A percentile compares a stretch with the other conserved stretches of the same genome.
These are phyloP conservation scores for Fusarium oxysporum DNA, from an alignment of 2,329 filamentous ascomycete species.

Conservation along the genomic window DNA sequence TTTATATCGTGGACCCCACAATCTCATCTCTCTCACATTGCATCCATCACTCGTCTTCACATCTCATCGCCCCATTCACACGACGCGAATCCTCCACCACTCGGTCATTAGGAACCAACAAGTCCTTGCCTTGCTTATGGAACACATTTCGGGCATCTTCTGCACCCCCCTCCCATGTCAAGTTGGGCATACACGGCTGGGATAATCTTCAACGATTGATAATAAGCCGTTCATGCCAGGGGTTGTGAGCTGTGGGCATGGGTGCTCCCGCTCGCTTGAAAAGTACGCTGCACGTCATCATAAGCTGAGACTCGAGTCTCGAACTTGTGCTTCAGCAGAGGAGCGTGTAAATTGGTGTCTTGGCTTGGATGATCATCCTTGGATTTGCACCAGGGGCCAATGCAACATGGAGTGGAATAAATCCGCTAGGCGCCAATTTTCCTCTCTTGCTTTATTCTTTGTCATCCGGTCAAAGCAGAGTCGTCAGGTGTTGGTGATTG, in stretches of 20 bases:
- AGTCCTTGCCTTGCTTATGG: conserved; percentile 5
- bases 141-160: conserved; percentile 9
- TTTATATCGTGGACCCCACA: conserved; percentile 30
- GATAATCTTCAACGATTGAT: conserved; percentile 1
- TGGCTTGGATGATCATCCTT: conserved; percentile 6
- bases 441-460: neutral
- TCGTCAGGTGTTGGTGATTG: conserved; percentile 32
- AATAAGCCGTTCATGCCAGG: conserved; percentile 26
- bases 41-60: conserved; percentile 27
- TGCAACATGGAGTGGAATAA: conserved; percentile 11
- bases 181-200: conserved; percentile 4
- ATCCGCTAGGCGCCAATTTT: conserved; percentile 5
- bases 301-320: conserved; percentile 42
- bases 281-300: conserved; percentile 43
- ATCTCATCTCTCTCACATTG: conserved; percentile 32
- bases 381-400: conserved; percentile 7
- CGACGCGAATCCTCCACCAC: conserved; percentile 6
- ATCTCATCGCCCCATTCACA: conserved; percentile 25
- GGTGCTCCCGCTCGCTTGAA: conserved; percentile 36
- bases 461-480: conserved; percentile 19
- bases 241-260: conserved; percentile 31
- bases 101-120: conserved; percentile 1
- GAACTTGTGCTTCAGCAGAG: neutral
- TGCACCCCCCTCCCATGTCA: conserved; percentile 22
- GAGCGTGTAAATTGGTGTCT: conserved; percentile 7